phyloP scores from a whole-genome alignment of 495 filamentous ascomycete genomes.

The Xylaria curta region DNA sequence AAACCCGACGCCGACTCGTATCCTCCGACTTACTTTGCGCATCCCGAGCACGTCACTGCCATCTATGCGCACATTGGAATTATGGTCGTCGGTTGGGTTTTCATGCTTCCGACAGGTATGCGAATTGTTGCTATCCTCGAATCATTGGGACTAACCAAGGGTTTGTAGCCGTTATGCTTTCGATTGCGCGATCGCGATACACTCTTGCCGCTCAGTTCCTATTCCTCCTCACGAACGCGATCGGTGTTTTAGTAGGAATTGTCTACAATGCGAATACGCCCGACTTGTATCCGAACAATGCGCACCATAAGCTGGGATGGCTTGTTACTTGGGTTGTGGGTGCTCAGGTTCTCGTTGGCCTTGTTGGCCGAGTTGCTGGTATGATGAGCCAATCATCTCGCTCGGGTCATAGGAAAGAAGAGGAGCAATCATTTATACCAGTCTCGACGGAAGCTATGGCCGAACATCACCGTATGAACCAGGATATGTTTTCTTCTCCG shows the following conservation, averaged over 20 bases:
- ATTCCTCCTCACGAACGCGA: slow-evolving; percentile 75
- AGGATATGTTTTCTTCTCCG: slow-evolving; percentile 47
- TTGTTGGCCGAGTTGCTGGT: slow-evolving; percentile 62
- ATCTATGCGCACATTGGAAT: slow-evolving; percentile 81
- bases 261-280: slow-evolving; percentile 85
- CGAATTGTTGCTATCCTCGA: slow-evolving; percentile 11
- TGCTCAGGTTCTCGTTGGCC: slow-evolving; percentile 70
- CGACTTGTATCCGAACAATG: slow-evolving; percentile 86
- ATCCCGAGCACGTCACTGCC: slow-evolving; percentile 66
- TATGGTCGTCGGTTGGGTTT: slow-evolving; percentile 82
- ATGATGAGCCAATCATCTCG: slow-evolving; percentile 35
- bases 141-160: slow-evolving; percentile 20
- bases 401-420: slow-evolving; percentile 38
- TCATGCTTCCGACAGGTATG: slow-evolving; percentile 83
- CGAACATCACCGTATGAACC: slow-evolving; percentile 57
- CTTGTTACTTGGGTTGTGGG: slow-evolving; percentile 73
- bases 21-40: slow-evolving; percentile 75
- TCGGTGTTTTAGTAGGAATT: slow-evolving; percentile 73
- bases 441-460: slow-evolving; percentile 72
- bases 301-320: slow-evolving; percentile 92
- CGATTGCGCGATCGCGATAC: slow-evolving; percentile 78
- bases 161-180: slow-evolving; percentile 81
- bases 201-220: slow-evolving; percentile 74
- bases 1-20: slow-evolving; percentile 49
- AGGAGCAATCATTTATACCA: slow-evolving; percentile 65